Evolutionary conservation across 192 early-diverging fungal species (phyloP), one percentile per base, ranked within the genome.

Genomic region (Backusella tuberculispora): DNA sequence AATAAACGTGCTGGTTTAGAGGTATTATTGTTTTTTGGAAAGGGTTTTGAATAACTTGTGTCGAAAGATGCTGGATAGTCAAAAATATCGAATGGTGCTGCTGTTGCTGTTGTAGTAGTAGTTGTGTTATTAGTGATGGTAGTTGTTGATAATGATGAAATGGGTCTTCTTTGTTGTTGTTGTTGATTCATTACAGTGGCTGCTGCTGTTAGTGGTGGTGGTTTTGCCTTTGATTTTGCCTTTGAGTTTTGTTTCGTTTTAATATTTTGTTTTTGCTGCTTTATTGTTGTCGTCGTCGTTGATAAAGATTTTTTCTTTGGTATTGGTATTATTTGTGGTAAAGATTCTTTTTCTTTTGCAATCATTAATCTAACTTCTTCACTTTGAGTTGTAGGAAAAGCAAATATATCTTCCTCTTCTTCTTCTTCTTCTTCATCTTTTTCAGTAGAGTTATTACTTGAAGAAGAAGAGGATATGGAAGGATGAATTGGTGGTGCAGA

Each of bases 341-440:
- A 37, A 17, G 5, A 41, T 9, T 38, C 66, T 13, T 13, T 67
- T 19, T 19, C 66, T 12, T 9, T 10, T 21, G 66, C 66, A 41
- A 67, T 41, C 66, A 67, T 67, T n/a, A 67, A 13, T 67, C 42
- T 67, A 19, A 67, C 66, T 43, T 67, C 66, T 10, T 42, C 19
- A 21, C n/a, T 67, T 7, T 67, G 38, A 12, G 40, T 38, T 24
- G 66, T 12, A 24, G 66, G 66, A 38, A 67, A 67, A 67, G 37
- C 66, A 42, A 67, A 67, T 3, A 67, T 67, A 38, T 38, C 38
- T n/a, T 41, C 65, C 2, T 66, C 9, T 66, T 66, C 21, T 13
- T 60, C 53, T 12, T 4, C 53, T 60, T 60, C 53, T 12, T 60
- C 50, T 12, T 56, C 9, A 7, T 60, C 53, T 60, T 60, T 60